Conservation (phyloP, 2,329 filamentous ascomycete genomes). For the Stachybotrys chartarum region DNA sequence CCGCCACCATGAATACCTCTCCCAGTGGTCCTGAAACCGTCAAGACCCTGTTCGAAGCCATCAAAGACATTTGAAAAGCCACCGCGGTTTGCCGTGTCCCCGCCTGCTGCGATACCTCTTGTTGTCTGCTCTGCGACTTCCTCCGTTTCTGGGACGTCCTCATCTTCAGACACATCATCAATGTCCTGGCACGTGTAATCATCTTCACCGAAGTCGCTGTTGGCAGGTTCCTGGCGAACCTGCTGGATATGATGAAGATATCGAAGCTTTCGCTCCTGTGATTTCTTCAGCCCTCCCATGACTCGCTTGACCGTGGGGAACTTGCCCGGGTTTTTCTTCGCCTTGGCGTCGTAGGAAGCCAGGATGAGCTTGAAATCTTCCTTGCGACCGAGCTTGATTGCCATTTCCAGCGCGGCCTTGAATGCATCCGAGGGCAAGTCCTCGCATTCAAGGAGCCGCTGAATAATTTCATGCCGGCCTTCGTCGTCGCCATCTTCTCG, state of each 20-base stretch:
- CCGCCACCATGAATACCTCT: neutral
- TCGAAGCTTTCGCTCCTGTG: neutral
- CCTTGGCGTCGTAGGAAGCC: neutral
- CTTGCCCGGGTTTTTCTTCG: conserved; percentile 2
- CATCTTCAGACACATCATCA: conserved; percentile 5
- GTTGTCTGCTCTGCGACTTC: neutral
- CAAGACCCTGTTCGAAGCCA: conserved; percentile 1
- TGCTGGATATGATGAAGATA: neutral
- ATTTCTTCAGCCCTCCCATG: conserved; percentile 6
- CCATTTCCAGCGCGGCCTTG: conserved; percentile 4
- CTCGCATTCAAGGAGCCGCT: conserved; percentile 3
- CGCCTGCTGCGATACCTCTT: neutral
- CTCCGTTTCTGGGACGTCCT: neutral
- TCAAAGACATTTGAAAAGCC: neutral
- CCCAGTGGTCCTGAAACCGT: neutral
- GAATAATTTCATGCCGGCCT: conserved; percentile 3
- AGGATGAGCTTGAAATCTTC: conserved; percentile 7
- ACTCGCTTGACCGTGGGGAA: conserved; percentile 8
- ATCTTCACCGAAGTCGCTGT: conserved; percentile 8
- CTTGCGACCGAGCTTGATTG: conserved; percentile 6
- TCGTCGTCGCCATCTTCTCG: conserved; percentile 3
- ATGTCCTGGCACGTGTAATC: conserved; percentile 5
- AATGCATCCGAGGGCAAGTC: conserved; percentile 3
- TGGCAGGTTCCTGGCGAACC: conserved; percentile 1
- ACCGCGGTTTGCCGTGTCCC: neutral